A percentile compares a stretch with the other conserved stretches of the same genome.
Conservation (phyloP, 371 early-diverging fungal genomes). For the Rhizopus delemar region DNA sequence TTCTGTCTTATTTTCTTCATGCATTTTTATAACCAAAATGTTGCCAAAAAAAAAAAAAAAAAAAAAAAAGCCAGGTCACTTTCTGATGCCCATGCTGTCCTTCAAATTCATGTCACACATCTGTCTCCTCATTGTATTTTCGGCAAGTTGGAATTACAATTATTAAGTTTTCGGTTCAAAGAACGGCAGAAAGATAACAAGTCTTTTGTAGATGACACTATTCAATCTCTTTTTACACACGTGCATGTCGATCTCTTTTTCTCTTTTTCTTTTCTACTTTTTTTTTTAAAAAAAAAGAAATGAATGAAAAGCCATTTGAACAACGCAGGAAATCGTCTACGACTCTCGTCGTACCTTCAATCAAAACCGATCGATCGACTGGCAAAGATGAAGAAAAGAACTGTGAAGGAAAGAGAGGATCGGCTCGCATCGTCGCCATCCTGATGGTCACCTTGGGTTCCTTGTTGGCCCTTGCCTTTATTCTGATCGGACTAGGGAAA, state of each 20-base stretch:
- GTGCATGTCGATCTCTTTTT: not conserved
- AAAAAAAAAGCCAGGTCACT: not conserved
- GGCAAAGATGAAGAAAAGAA: not conserved
- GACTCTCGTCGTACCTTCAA: not conserved
- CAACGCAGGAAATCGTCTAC: not conserved
- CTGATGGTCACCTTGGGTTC: slow-evolving; percentile 22
- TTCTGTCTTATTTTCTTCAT: not conserved
- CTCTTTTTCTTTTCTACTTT: not conserved
- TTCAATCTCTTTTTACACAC: not conserved
- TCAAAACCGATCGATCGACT: not conserved
- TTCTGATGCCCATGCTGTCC: no score
- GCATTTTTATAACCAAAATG: not conserved
- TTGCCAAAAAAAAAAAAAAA: not conserved
- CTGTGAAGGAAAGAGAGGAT: not conserved
- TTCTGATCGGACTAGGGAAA: slow-evolving; percentile 21
- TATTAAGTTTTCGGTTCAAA: not conserved
- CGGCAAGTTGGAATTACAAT: no score
- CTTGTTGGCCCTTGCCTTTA: slow-evolving; percentile 20
- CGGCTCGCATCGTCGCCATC: slow-evolving; percentile 12
- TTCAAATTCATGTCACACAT: no score
- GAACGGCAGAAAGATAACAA: no score
- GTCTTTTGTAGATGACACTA: not conserved
- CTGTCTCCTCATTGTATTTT: no score
- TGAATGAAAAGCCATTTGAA: not conserved
- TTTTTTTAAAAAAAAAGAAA: not conserved